Evolutionary conservation across 208 protist species (phyloP), one percentile per base, ranked within the genome.

Genomic region (Leishmania arabica): DNA sequence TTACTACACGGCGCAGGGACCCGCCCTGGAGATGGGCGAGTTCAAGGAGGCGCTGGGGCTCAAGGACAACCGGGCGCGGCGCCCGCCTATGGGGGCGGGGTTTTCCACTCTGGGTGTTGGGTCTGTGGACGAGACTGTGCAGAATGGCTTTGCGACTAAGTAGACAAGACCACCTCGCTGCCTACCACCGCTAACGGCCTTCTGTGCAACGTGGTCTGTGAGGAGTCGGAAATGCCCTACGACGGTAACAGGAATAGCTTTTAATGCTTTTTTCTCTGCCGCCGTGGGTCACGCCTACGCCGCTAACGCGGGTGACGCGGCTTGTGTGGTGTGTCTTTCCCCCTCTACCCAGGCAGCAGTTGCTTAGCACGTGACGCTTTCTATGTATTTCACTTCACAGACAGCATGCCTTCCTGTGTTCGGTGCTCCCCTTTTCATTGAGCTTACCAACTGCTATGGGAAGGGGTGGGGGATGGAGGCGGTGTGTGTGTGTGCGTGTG

Each of bases 41-140:
- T 85, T 97, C 54, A 97, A 97, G 87, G 92, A 97, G 80, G 91
- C 94, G 34, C 80, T 97, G 27, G 94, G 94, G n/a, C 88, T 97
- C 47, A 97, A 97, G 79, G 83, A 92, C 78, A 97, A 97, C 78
- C 88, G 94, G 54, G 80, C 82, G 49, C 88, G 85, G 72, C 73
- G 84, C 42, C 90, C 90, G 42, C 87, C 90, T 34, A 73, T 90
- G 21, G 92, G 84, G 0, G 82, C 87, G 9, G 94, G 94, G 19
- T 97, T 93, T 82, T 91, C 90, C 1, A 97, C 94, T 27, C 80
- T 97, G 47, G 94, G 92, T 27, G 86, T 89, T 73, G 65, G 51
- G 40, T 40, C 60, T 13, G 9, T 24, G 13, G 68, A 89, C 72
- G 68, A 81, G 53, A 73, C 31, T 15, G 54, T 51, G n/a, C 34